Percentiles rank a stretch among this genome's conserved stretches.
Conservation (phyloP, 2,329 filamentous ascomycete genomes). For the Mycogone perniciosa region DNA sequence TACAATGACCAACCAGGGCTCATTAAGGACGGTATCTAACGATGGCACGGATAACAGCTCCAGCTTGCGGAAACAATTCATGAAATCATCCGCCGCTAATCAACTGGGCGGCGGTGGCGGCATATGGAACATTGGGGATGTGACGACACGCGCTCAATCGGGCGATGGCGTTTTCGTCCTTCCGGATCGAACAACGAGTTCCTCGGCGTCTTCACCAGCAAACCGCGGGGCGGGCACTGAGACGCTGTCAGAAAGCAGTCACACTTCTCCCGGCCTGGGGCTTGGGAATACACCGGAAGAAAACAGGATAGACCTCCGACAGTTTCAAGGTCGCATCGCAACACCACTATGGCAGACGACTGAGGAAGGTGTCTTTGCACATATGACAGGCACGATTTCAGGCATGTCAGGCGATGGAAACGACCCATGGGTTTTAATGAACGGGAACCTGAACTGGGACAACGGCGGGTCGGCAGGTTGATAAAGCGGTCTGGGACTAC, state of each 20-base stretch:
- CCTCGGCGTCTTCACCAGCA: conserved; percentile 27
- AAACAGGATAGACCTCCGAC: conserved; percentile 28
- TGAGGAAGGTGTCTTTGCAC: conserved; percentile 25
- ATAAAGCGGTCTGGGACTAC: background rate
- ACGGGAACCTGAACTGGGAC: conserved; percentile 23
- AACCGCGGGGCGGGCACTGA: conserved; percentile 18
- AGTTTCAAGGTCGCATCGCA: conserved; percentile 27
- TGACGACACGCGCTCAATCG: background rate
- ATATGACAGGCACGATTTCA: conserved; percentile 22
- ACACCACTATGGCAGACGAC: conserved; percentile 26
- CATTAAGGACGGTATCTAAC: background rate
- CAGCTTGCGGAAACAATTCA: background rate
- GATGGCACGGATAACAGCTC: no score
- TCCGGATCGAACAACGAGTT: conserved; percentile 26
- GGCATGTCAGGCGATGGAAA: conserved; percentile 17
- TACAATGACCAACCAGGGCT: background rate
- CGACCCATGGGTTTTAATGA: conserved; percentile 27
- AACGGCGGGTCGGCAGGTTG: conserved; percentile 2
- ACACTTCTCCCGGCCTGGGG: conserved; percentile 25
- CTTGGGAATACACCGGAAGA: conserved; percentile 33
- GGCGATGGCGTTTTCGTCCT: conserved; percentile 15
- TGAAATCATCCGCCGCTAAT: background rate
- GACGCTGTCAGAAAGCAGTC: conserved; percentile 22
- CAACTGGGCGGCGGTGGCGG: background rate
- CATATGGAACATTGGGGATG: background rate